These are phyloP conservation scores for Hordeum pubiflorum DNA, from an alignment of 202 grass and related monocot species.

Conservation along the genomic window DNA sequence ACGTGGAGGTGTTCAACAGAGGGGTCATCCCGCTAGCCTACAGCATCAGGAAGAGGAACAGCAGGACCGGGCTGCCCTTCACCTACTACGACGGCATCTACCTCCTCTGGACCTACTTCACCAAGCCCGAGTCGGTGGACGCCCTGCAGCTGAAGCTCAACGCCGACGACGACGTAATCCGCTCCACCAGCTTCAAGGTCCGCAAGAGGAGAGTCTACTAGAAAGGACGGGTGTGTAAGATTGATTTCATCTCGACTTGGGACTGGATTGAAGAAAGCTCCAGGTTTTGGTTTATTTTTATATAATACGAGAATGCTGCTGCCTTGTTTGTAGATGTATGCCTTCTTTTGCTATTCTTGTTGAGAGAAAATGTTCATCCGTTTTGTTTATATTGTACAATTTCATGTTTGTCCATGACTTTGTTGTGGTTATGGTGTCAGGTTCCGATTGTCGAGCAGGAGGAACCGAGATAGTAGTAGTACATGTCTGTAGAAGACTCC, in stretches of 20 bases:
- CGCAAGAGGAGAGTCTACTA: slow-evolving; percentile 51
- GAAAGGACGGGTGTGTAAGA: not conserved
- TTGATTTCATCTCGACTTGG: slow-evolving; percentile 4
- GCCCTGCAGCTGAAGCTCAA: slow-evolving; percentile 52
- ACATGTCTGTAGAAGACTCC: no score
- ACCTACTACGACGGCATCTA: slow-evolving; percentile 86
- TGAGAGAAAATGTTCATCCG: not conserved
- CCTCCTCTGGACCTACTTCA: slow-evolving; percentile 87
- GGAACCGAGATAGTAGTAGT: no score
- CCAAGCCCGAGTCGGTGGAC: slow-evolving; percentile 67
- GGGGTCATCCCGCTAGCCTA: slow-evolving; percentile 79
- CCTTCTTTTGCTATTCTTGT: not conserved
- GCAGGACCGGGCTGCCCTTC: slow-evolving; percentile 58
- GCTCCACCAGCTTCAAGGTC: slow-evolving; percentile 58
- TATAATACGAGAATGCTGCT: slow-evolving; percentile 20
- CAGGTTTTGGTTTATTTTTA: slow-evolving; percentile 1
- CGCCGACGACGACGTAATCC: slow-evolving; percentile 65
- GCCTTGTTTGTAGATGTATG: not conserved
- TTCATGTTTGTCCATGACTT: not conserved
- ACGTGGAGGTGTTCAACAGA: slow-evolving; percentile 78
- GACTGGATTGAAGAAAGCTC: not conserved
- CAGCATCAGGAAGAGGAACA: slow-evolving; percentile 77
- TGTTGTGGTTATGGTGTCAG: not conserved
- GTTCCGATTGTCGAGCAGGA: no score
- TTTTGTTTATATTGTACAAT: not conserved